phyloP scores from a whole-genome alignment of 768 basidiomycete species.

The Suillus fuscotomentosus region DNA sequence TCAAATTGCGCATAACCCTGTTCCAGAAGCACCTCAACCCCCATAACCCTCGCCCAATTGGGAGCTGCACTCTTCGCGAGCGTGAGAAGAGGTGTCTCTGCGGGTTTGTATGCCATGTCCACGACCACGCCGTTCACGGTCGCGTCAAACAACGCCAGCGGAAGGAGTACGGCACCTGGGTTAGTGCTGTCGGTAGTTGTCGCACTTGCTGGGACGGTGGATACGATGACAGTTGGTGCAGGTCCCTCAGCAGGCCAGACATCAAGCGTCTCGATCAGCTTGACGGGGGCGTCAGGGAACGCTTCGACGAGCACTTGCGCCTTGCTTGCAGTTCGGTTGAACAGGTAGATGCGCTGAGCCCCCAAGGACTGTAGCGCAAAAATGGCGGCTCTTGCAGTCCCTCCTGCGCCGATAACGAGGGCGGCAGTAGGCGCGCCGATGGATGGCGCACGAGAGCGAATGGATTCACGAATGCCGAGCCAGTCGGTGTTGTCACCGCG shows the following conservation, averaged over 20 bases:
- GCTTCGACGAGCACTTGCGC: conserved; percentile 65
- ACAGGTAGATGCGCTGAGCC: conserved; percentile 73
- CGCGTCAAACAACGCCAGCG: conserved; percentile 54
- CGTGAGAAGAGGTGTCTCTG: conserved; percentile 74
- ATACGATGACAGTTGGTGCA: conserved; percentile 75
- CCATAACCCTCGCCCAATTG: conserved; percentile 72
- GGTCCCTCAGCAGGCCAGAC: conserved; percentile 43
- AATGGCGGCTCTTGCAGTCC: conserved; percentile 91
- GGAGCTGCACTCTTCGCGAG: conserved; percentile 52
- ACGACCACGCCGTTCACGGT: conserved; percentile 72
- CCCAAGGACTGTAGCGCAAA: conserved; percentile 79
- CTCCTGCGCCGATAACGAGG: conserved; percentile 93
- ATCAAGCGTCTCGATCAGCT: conserved; percentile 58
- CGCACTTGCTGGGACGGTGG: conserved; percentile 78
- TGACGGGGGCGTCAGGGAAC: conserved; percentile 66
- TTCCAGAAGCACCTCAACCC: conserved; percentile 83
- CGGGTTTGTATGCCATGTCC: conserved; percentile 94
- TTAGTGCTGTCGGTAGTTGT: conserved; percentile 43
- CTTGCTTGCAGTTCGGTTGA: conserved; percentile 78
- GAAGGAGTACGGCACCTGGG: conserved; percentile 44
- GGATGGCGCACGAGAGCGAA: conserved; percentile 42
- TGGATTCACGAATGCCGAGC: conserved; percentile 74
- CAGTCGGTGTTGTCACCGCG: conserved; percentile 97
- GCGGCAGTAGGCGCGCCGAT: conserved; percentile 41
- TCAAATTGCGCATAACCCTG: conserved; percentile 88